A percentile compares a stretch with the other conserved stretches of the same genome.
These are phyloP conservation scores for Kregervanrija fluxuum DNA, from an alignment of 805 yeast genomes.

Conservation along the genomic window DNA sequence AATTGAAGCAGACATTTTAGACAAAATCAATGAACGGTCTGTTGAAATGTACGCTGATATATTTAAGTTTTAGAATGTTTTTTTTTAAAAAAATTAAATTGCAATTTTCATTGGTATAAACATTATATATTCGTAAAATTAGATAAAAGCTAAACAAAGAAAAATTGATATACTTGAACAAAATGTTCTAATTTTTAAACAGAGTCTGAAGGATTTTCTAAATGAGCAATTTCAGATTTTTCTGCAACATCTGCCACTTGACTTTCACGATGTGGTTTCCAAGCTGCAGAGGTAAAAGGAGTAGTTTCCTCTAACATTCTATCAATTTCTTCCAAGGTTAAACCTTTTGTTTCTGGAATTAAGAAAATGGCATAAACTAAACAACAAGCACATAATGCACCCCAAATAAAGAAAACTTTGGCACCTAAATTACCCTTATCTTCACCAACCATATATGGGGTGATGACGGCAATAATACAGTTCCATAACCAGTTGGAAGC, in stretches of 20 bases:
- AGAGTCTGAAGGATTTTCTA: background rate
- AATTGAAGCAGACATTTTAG: background rate
- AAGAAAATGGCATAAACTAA: constrained; percentile 65
- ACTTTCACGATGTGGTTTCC: constrained; percentile 23
- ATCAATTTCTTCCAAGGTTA: constrained; percentile 76
- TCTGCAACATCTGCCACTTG: background rate
- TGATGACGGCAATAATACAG: constrained; percentile 64
- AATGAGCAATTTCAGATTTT: constrained; percentile 1
- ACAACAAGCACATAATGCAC: constrained; percentile 33
- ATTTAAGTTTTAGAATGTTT: constrained; percentile 1
- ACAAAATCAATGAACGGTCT: constrained; percentile 1
- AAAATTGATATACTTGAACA: background rate
- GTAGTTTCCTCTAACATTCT: constrained; percentile 31
- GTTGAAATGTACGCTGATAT: constrained; percentile 2
- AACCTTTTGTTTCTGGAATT: constrained; percentile 73
- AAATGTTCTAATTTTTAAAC: background rate
- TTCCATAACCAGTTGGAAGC: constrained; percentile 78
- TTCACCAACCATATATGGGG: constrained; percentile 61
- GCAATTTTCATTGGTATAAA: background rate
- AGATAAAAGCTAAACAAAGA: background rate
- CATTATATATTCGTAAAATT: background rate
- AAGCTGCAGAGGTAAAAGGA: constrained; percentile 26
- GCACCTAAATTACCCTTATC: constrained; percentile 55
- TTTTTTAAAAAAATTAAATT: background rate
- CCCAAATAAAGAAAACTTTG: constrained; percentile 69